These are phyloP conservation scores for Monosporozyma siamensis DNA, from an alignment of 805 yeast genomes.

Conservation along the genomic window DNA sequence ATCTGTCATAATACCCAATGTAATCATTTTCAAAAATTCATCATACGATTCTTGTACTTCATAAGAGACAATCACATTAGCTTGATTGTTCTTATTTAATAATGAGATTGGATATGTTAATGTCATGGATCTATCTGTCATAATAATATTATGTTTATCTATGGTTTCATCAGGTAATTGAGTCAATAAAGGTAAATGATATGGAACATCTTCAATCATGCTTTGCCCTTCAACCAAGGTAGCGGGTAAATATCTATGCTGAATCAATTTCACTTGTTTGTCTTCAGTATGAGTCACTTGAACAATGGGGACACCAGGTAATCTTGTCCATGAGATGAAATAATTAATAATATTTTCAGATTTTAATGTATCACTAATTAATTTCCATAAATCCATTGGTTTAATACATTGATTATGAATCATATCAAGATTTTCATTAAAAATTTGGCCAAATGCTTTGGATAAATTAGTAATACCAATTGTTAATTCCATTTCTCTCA, in stretches of 20 bases:
- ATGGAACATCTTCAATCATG: constrained; percentile 48
- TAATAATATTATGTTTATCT: constrained; percentile 17
- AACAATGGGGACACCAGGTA: constrained; percentile 49
- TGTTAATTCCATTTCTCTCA: constrained; percentile 23
- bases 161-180: constrained; percentile 10
- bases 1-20: constrained; percentile 16
- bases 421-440: constrained; percentile 7
- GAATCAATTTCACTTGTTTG: constrained; percentile 30
- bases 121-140: constrained; percentile 24
- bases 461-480: constrained; percentile 18
- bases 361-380: constrained; percentile 15
- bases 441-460: constrained; percentile 13
- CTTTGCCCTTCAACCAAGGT: constrained; percentile 10
- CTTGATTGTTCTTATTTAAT: constrained; percentile 26
- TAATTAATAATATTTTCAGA: constrained; percentile 23
- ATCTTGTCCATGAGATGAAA: constrained; percentile 46
- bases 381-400: constrained; percentile 26
- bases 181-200: constrained; percentile 48
- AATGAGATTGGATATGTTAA: constrained; percentile 13
- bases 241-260: constrained; percentile 30
- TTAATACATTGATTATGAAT: constrained; percentile 17
- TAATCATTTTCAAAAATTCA: constrained; percentile 15
- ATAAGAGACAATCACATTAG: constrained; percentile 44
- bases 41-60: constrained; percentile 23
- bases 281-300: constrained; percentile 26